Percentiles rank a stretch among this genome's conserved stretches.
These are phyloP conservation scores for Starmerella sirachaensis DNA, from an alignment of 805 yeast genomes.

Conservation along the genomic window DNA sequence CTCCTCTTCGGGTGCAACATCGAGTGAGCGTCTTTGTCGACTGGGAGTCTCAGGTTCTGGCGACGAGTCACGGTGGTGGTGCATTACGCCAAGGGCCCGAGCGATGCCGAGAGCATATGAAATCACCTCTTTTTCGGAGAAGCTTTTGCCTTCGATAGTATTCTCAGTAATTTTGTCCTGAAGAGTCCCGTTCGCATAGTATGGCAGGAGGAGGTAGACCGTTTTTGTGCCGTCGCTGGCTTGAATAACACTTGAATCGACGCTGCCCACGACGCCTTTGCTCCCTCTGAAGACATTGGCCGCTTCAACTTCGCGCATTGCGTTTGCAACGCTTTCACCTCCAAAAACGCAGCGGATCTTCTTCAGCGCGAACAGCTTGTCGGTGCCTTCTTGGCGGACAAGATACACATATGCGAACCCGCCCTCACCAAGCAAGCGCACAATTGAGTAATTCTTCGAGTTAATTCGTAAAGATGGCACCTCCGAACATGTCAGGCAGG, in stretches of 20 bases:
- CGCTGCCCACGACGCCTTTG: slow-evolving; percentile 53
- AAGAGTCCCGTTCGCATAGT: slow-evolving; percentile 56
- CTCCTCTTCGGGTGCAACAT: slow-evolving; percentile 1
- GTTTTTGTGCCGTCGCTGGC: slow-evolving; percentile 72
- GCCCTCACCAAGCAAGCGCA: slow-evolving; percentile 76
- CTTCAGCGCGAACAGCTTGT: slow-evolving; percentile 57
- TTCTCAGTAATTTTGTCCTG: slow-evolving; percentile 67
- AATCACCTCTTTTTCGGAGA: slow-evolving; percentile 56
- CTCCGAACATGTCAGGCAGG: slow-evolving; percentile 32
- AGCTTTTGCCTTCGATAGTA: slow-evolving; percentile 40
- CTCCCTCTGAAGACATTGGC: slow-evolving; percentile 53
- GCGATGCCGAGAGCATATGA: slow-evolving; percentile 43
- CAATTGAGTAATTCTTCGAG: slow-evolving; percentile 47
- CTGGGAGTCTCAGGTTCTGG: background rate
- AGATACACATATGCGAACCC: slow-evolving; percentile 79
- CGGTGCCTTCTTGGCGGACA: slow-evolving; percentile 41
- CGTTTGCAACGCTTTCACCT: slow-evolving; percentile 56
- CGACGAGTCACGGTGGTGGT: slow-evolving; percentile 36
- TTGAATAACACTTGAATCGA: slow-evolving; percentile 60
- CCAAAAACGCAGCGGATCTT: slow-evolving; percentile 84
- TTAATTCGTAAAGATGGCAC: slow-evolving; percentile 53
- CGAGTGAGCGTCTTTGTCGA: background rate
- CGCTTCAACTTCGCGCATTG: slow-evolving; percentile 65
- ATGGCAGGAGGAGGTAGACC: slow-evolving; percentile 70
- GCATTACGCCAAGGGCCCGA: slow-evolving; percentile 66